phyloP scores from a whole-genome alignment of 768 basidiomycete genomes.

The Ramaria rubella region DNA sequence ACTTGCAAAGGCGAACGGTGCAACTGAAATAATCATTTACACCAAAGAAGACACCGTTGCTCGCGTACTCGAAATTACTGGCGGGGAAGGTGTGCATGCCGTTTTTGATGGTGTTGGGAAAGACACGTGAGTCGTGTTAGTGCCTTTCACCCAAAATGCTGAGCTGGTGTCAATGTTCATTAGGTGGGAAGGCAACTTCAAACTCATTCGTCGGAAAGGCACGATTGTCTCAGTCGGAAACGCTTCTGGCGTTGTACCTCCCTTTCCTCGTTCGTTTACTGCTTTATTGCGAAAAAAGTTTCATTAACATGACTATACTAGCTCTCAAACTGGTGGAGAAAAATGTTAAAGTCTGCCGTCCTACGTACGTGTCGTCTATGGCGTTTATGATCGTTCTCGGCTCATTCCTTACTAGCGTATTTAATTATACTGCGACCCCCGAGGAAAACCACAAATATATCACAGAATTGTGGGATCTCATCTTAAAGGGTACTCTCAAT shows the following conservation, averaged over 20 bases:
- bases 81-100: constrained; percentile 76
- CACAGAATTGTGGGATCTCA: constrained; percentile 52
- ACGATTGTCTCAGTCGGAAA: constrained; percentile 90
- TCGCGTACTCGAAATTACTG: constrained; percentile 67
- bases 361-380: constrained; percentile 50
- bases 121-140: constrained; percentile 62
- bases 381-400: background rate
- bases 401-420: constrained; percentile 39
- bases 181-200: constrained; percentile 76
- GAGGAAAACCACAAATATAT: constrained; percentile 69
- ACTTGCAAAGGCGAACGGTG: constrained; percentile 71
- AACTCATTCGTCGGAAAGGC: constrained; percentile 77
- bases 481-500: constrained; percentile 55
- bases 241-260: constrained; percentile 77
- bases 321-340: constrained; percentile 68
- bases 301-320: background rate
- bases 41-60: constrained; percentile 66
- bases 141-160: background rate
- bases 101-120: constrained; percentile 96
- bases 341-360: constrained; percentile 72
- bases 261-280: constrained; percentile 42
- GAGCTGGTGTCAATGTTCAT: background rate
- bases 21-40: constrained; percentile 83
- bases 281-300: background rate
- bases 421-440: constrained; percentile 64